These are phyloP conservation scores for Verbascum thapsus DNA, from an alignment of 257 asterid genomes.

Conservation along the genomic window DNA sequence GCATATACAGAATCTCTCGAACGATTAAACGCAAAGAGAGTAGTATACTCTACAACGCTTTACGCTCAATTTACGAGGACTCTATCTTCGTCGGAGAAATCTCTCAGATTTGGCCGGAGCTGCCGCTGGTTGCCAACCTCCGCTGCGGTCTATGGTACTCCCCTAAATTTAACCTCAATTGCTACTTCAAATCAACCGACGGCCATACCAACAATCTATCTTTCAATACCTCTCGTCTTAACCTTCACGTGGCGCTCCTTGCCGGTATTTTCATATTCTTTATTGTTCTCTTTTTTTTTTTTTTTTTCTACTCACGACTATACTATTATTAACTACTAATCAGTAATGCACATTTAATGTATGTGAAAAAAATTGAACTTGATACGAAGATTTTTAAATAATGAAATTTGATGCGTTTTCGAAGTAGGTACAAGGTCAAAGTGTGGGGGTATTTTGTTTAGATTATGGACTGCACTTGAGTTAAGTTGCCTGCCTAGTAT, in stretches of 20 bases:
- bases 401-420: no score
- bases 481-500: no score
- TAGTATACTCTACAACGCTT: slow-evolving; percentile 72
- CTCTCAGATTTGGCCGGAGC: slow-evolving; percentile 84
- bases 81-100: slow-evolving; percentile 90
- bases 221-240: slow-evolving; percentile 86
- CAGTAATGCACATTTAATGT: no score
- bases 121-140: slow-evolving; percentile 88
- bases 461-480: no score
- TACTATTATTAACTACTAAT: not conserved
- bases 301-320: no score
- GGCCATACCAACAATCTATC: slow-evolving; percentile 94
- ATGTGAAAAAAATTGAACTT: no score
- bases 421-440: no score
- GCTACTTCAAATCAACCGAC: slow-evolving; percentile 97
- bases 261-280: slow-evolving; percentile 56
- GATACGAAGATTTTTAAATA: no score
- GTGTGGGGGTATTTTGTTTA: no score
- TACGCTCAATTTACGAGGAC: slow-evolving; percentile 90
- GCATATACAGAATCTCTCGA: slow-evolving; percentile 71
- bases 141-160: slow-evolving; percentile 98
- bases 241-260: slow-evolving; percentile 82
- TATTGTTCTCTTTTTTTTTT: not conserved
- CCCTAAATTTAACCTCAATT: slow-evolving; percentile 54
- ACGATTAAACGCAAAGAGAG: slow-evolving; percentile 73